Evolutionary conservation across 306 rosid species (phyloP), one percentile per base, ranked within the genome.

Genomic region (Prunus campanulata): DNA sequence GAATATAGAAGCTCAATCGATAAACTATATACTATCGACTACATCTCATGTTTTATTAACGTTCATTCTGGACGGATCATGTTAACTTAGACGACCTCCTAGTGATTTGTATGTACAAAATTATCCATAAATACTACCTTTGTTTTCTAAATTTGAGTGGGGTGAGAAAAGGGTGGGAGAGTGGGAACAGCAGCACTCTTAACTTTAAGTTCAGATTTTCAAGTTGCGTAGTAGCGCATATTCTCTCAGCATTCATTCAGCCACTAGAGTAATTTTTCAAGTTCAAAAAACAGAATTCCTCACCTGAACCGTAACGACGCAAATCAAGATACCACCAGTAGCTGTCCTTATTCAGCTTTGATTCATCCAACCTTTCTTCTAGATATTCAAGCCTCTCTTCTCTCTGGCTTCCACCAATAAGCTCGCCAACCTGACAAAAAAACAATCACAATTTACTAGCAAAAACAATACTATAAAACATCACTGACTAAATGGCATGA

Each of bases 311-410:
- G 74, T 94, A 92, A 73, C 98, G 95, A 74, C 97, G 98, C 85
- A 94, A 88, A 85, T 94, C 98, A 81, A 94, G 97, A 86, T 94
- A 94, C 98, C 97, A 94, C 96, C 98, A 94, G 83, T 85, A 90
- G 79, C 87, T 82, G 13, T 94, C 96, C 87, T 86, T 94, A 68
- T 85, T 84, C 83, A 94, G 85, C 87, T 90, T 89, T 80, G 92
- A 82, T 50, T 92, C 93, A 79, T 94, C 98, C 60, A 94, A 81
- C 54, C 98, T 92, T 70, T 87, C 88, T 88, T 94, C 98, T 63
- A 94, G 67, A 85, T 79, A 74, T 57, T 90, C 93, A 55, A 92
- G 95, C 71, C 98, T 85, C 83, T 94, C 97, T 92, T 94, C 98
- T 82, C 98, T 90, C 74, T 94, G 97, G 81, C 98, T 94, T 88